Evolutionary conservation across 192 early-diverging fungal genomes (phyloP).

Genomic region (Spizellomyces punctatus): DNA sequence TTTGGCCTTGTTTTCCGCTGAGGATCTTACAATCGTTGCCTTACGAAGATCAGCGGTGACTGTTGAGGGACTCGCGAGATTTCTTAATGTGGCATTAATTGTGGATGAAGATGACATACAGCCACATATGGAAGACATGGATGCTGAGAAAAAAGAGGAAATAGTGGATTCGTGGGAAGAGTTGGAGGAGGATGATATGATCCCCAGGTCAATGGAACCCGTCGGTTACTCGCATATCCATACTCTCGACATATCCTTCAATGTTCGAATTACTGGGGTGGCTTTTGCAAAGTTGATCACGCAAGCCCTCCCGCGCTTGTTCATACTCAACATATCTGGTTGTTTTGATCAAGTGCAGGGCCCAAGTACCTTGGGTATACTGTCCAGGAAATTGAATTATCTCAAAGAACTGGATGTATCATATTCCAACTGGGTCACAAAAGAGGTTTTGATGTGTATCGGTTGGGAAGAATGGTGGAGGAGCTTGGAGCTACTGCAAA

Average conservation of each 20-base stretch:
- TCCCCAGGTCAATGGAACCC: background rate
- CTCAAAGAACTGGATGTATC: slow-evolving; percentile 10
- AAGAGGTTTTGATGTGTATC: background rate
- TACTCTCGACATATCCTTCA: background rate
- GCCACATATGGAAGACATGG: background rate
- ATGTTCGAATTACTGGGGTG: background rate
- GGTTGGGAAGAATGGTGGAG: slow-evolving; percentile 12
- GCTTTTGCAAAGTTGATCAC: background rate
- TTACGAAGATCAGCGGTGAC: background rate
- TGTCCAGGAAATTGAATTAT: background rate
- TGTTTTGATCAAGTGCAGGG: slow-evolving; percentile 11
- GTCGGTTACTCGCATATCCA: background rate
- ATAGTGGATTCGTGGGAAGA: slow-evolving; percentile 6
- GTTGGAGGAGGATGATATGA: background rate
- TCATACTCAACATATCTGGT: background rate
- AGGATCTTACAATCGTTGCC: background rate
- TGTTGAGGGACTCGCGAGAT: background rate
- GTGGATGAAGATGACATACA: background rate
- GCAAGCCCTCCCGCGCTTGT: background rate
- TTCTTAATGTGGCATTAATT: background rate
- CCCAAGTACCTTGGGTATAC: slow-evolving; percentile 7
- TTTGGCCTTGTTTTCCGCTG: background rate
- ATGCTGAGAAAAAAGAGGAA: slow-evolving; percentile 1
- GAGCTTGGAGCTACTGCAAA: background rate
- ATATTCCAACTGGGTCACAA: slow-evolving; percentile 1